phyloP scores from a whole-genome alignment of 495 filamentous ascomycete genomes.

The Neurospora tetraspora region DNA sequence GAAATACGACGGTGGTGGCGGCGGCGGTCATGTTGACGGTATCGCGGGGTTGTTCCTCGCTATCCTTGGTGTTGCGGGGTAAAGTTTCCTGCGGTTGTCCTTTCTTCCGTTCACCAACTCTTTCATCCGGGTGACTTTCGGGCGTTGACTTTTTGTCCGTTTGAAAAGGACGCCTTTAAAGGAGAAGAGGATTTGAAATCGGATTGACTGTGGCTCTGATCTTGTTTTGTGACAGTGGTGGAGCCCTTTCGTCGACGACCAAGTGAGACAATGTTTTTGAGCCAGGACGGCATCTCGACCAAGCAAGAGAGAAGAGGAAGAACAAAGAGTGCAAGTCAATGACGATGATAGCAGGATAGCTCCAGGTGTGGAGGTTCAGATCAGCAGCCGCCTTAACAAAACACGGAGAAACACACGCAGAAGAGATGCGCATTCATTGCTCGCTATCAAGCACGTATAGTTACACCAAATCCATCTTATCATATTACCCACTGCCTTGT shows the following conservation, averaged over 20 bases:
- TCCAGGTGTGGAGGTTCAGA: neutral
- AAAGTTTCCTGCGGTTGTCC: neutral
- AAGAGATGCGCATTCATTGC: neutral
- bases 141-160: neutral
- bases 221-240: neutral
- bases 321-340: neutral
- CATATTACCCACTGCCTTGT: neutral
- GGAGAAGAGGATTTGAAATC: neutral
- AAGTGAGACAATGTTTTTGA: neutral
- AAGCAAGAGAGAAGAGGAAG: neutral
- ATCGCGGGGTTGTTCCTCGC: neutral
- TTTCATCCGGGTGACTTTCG: neutral
- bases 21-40: neutral
- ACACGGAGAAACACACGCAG: neutral
- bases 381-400: neutral
- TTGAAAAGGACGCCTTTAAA: neutral
- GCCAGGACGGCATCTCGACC: neutral
- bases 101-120: neutral
- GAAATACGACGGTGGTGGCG: neutral
- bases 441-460: neutral
- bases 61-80: neutral
- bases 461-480: neutral
- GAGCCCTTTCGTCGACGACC: neutral
- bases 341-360: neutral
- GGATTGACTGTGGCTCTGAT: neutral